phyloP scores from a whole-genome alignment of 805 yeast species.

The Saccharomycopsis fermentans region DNA sequence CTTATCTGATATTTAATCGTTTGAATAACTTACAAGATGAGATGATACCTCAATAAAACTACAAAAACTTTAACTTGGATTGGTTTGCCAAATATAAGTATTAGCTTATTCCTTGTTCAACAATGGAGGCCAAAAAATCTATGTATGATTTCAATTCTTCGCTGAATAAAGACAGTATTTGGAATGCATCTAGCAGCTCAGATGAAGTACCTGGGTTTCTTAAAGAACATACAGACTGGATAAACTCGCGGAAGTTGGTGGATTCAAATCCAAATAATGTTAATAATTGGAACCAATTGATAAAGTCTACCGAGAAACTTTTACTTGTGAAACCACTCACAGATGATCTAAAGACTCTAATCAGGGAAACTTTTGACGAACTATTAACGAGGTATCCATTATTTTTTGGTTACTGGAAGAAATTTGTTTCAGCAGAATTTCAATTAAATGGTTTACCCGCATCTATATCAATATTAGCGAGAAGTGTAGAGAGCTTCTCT shows the following conservation, averaged over 20 bases:
- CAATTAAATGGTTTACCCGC: constrained; percentile 44
- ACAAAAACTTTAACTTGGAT: too few relatives aligned
- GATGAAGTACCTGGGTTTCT: constrained; percentile 10
- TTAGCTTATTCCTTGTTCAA: not conserved
- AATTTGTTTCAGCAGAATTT: constrained; percentile 43
- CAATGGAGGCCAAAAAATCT: not conserved
- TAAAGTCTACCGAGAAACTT: constrained; percentile 6
- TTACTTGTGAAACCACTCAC: constrained; percentile 8
- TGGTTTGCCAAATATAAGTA: not conserved
- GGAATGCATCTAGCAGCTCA: not conserved
- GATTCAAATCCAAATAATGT: constrained; percentile 3
- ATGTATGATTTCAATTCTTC: not conserved
- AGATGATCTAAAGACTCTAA: constrained; percentile 7
- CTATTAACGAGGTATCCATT: constrained; percentile 49
- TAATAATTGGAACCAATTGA: constrained; percentile 13
- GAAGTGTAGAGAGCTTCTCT: constrained; percentile 39
- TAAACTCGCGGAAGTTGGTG: constrained; percentile 20
- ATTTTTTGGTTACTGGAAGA: constrained; percentile 54
- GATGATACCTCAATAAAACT: too few relatives aligned
- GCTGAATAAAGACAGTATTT: not conserved
- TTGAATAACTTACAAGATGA: too few relatives aligned
- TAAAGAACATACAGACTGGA: constrained; percentile 22
- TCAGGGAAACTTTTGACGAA: constrained; percentile 28
- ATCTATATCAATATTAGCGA: constrained; percentile 36
- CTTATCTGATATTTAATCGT: too few relatives aligned